phyloP scores from a whole-genome alignment of 164 flowering plant genomes.

The Umbellularia californica region DNA sequence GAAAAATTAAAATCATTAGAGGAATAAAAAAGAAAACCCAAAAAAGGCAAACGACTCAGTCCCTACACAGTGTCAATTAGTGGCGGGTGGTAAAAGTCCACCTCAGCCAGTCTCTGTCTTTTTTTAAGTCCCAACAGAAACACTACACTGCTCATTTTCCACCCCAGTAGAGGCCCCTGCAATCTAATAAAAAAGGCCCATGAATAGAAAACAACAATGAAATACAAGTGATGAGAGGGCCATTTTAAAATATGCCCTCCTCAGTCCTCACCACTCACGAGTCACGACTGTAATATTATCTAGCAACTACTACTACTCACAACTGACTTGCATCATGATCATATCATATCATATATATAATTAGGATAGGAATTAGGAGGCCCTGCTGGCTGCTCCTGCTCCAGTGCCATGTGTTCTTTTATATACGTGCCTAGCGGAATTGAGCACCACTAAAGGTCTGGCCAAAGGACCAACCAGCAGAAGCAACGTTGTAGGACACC shows the following conservation, averaged over 20 bases:
- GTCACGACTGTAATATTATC: not conserved
- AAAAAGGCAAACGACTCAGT: not conserved
- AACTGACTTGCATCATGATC: not conserved
- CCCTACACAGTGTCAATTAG: not conserved
- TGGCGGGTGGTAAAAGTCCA: conserved; percentile 40
- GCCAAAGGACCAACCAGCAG: conserved; percentile 70
- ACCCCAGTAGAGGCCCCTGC: conserved; percentile 7
- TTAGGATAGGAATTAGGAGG: too few species aligned
- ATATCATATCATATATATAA: too few species aligned
- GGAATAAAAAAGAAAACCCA: not conserved
- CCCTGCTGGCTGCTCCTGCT: too few species aligned
- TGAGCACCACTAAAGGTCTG: conserved; percentile 67
- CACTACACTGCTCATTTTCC: not conserved
- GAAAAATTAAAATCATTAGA: not conserved
- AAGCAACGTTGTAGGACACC: conserved; percentile 49
- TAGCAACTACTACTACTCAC: not conserved
- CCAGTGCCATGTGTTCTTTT: too few species aligned
- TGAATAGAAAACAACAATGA: conserved; percentile 3
- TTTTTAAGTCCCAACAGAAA: not conserved
- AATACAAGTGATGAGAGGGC: conserved; percentile 11
- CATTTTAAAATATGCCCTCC: conserved; percentile 22
- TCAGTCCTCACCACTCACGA: conserved; percentile 4
- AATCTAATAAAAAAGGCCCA: not conserved
- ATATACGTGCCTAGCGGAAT: conserved; percentile 18
- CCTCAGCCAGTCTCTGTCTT: conserved; percentile 26